These are phyloP conservation scores for Annona squamosa DNA, from an alignment of 164 flowering plant species.

Conservation along the genomic window DNA sequence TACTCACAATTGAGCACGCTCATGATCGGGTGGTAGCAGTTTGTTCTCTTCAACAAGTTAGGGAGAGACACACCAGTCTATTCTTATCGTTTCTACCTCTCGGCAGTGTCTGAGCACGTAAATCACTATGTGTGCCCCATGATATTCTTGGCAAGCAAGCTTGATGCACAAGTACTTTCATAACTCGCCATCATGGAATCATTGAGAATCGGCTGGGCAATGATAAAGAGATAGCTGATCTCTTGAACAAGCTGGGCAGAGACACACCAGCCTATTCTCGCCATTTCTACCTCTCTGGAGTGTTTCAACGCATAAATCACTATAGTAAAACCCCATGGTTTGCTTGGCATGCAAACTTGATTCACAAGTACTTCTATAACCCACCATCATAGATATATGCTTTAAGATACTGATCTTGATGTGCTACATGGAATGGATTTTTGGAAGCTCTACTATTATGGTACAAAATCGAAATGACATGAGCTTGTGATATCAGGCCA, in stretches of 20 bases:
- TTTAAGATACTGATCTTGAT: too few species aligned
- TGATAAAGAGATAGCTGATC: slow-evolving; percentile 14
- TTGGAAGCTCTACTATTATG: too few species aligned
- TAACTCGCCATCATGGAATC: slow-evolving; percentile 7
- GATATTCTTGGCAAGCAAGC: slow-evolving; percentile 18
- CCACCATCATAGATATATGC: not conserved
- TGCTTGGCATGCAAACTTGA: slow-evolving; percentile 13
- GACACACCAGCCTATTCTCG: slow-evolving; percentile 15
- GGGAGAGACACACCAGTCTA: slow-evolving; percentile 20
- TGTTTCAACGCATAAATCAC: slow-evolving; percentile 10
- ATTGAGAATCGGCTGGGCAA: slow-evolving; percentile 23
- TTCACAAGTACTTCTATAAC: slow-evolving; percentile 4
- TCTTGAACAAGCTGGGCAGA: slow-evolving; percentile 21
- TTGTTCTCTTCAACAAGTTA: slow-evolving; percentile 14
- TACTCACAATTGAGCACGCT: too few species aligned
- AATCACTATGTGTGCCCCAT: slow-evolving; percentile 13
- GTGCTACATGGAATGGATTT: too few species aligned
- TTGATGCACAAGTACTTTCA: slow-evolving; percentile 3
- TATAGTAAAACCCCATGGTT: slow-evolving; percentile 16
- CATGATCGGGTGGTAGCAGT: too few species aligned
- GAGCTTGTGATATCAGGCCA: too few species aligned
- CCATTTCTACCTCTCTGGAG: slow-evolving; percentile 12
- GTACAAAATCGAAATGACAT: too few species aligned
- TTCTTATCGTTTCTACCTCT: slow-evolving; percentile 11
- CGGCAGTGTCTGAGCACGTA: slow-evolving; percentile 9